phyloP scores from a whole-genome alignment of 805 yeast genomes.

The Dipodascus geniculatus region DNA sequence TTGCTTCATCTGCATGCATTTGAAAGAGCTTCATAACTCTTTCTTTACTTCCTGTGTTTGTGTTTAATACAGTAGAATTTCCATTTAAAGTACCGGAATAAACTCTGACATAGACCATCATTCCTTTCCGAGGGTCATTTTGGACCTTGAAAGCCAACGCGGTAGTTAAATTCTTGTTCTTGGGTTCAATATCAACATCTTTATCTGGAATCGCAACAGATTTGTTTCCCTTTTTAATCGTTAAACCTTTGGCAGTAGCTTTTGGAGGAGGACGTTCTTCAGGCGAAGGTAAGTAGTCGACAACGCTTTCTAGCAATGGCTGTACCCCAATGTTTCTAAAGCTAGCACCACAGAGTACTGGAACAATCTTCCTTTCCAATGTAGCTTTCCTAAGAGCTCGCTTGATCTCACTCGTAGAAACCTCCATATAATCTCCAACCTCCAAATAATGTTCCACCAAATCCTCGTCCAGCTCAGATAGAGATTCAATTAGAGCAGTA shows the following conservation, averaged over 20 bases:
- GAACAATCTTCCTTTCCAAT: conserved; percentile 44
- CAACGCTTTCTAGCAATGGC: conserved; percentile 77
- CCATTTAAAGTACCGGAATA: conserved; percentile 68
- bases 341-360: conserved; percentile 88
- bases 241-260: conserved; percentile 19
- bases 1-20: conserved; percentile 83
- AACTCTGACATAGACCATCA: conserved; percentile 76
- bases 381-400: conserved; percentile 56
- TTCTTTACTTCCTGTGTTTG: conserved; percentile 56
- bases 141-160: conserved; percentile 88
- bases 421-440: conserved; percentile 48
- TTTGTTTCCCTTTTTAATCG: conserved; percentile 17
- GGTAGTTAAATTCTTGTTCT: conserved; percentile 45
- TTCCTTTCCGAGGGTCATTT: conserved; percentile 68
- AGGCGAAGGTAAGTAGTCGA: conserved; percentile 75
- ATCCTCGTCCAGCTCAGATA: conserved; percentile 72
- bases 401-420: conserved; percentile 44
- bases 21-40: conserved; percentile 56
- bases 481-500: conserved; percentile 68
- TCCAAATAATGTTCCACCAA: conserved; percentile 71
- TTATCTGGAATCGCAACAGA: conserved; percentile 11
- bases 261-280: conserved; percentile 49
- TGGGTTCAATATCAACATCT: conserved; percentile 3
- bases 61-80: conserved; percentile 51
- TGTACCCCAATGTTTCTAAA: conserved; percentile 91